Conservation (phyloP, 2,329 filamentous ascomycete genomes). For the Corinectria fuckeliana region DNA sequence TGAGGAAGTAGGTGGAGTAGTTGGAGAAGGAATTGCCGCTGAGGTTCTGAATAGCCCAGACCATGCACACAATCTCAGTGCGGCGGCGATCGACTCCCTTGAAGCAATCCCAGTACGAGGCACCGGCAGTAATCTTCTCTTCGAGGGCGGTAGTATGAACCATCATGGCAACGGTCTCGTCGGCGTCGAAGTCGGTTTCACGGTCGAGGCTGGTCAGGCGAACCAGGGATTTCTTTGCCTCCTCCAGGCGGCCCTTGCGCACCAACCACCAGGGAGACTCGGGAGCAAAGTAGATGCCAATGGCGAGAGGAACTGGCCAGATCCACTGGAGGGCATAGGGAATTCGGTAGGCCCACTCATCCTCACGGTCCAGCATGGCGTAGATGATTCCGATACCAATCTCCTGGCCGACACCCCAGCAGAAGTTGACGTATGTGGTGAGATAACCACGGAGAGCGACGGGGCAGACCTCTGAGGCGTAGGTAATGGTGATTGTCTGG, state of each 20-base stretch:
- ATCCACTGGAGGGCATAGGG: slow-evolving; percentile 80
- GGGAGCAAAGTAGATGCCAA: slow-evolving; percentile 72
- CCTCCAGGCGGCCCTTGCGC: slow-evolving; percentile 66
- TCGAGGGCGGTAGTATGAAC: slow-evolving; percentile 85
- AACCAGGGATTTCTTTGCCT: slow-evolving; percentile 70
- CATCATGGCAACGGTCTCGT: slow-evolving; percentile 92
- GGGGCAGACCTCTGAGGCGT: slow-evolving; percentile 76
- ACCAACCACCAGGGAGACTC: slow-evolving; percentile 82
- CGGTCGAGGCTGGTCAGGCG: slow-evolving; percentile 68
- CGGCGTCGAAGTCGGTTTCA: slow-evolving; percentile 77
- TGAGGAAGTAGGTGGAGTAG: slow-evolving; percentile 69
- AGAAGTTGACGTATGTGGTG: slow-evolving; percentile 79
- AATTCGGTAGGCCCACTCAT: slow-evolving; percentile 74
- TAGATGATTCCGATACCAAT: slow-evolving; percentile 78
- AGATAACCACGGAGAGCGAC: slow-evolving; percentile 74
- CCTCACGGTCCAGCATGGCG: slow-evolving; percentile 67
- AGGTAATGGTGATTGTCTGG: slow-evolving; percentile 66
- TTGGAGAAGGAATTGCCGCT: slow-evolving; percentile 70
- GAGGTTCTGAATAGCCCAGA: slow-evolving; percentile 69
- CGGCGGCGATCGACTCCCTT: slow-evolving; percentile 77
- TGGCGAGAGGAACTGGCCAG: slow-evolving; percentile 72
- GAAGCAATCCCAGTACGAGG: slow-evolving; percentile 84
- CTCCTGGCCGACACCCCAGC: slow-evolving; percentile 78
- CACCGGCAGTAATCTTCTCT: slow-evolving; percentile 74
- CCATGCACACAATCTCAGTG: slow-evolving; percentile 73